Evolutionary conservation across 106 monocot species (phyloP), one percentile per base, ranked within the genome.

Genomic region (Acorus gramineus): DNA sequence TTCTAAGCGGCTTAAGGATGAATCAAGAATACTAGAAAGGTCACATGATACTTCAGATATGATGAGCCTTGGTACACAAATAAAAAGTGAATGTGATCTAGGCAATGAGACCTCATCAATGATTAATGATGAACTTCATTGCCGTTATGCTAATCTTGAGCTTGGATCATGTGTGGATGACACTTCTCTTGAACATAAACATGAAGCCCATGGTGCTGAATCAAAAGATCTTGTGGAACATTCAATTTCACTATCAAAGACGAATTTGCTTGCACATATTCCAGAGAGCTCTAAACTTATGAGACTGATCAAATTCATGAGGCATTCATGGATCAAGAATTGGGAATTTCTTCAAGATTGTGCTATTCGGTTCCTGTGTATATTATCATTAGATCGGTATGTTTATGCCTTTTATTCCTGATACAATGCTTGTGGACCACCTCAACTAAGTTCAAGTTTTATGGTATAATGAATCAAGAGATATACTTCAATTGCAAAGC

Each of bases 331-430:
- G 71, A 72, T 77, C 46, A 91, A 88, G 70, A 91, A 96, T 73
- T 91, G 96, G 96, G 85, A 91, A 69, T 79, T 96, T 75, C 78
- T 96, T 72, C 96, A 96, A 81, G 96, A 96, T 60, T 96, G 81
- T 81, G 85, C 96, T 57, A 82, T 96, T 72, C 85, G 96, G 13
- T 91, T 87, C 59, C 64, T 96, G 4, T 96, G 96, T 64, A 77
- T 96, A 47, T 82, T 96, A 53, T 82, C 96, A 46, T 82, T 96
- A 73, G 96, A 96, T 62, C 85, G 96, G 95, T 96, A 78, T 52
- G 81, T 68, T 44, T 47, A 8, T 46, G 6, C 8, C 4, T 8
- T 63, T 10, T 55, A 44, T 11, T n/a, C 45, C 45, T 46, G 44
- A 3, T 47, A 46, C 3, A 10, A 28, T 28, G 28, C 28, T 28